A percentile compares a stretch with the other conserved stretches of the same genome.
These are phyloP conservation scores for Tricholoma hemisulphureum DNA, from an alignment of 768 basidiomycete species.

Conservation along the genomic window DNA sequence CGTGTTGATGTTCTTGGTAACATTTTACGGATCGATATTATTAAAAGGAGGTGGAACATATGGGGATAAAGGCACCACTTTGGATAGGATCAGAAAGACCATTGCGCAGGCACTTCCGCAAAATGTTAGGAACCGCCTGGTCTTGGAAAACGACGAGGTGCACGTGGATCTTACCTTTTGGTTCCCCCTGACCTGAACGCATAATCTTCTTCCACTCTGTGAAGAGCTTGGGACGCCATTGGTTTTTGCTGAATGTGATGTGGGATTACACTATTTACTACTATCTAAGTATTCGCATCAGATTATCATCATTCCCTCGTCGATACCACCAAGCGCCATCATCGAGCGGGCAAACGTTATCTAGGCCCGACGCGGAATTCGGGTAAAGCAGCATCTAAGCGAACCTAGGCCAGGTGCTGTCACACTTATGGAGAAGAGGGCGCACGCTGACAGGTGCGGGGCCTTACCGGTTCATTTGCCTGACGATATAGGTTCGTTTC, in stretches of 20 bases:
- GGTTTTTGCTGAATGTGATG: slow-evolving; percentile 49
- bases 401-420: slow-evolving; percentile 85
- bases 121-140: slow-evolving; percentile 69
- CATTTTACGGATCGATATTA: slow-evolving; percentile 1
- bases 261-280: slow-evolving; percentile 27
- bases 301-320: slow-evolving; percentile 79
- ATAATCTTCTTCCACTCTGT: slow-evolving; percentile 77
- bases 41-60: slow-evolving; percentile 76
- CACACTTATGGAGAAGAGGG: slow-evolving; percentile 80
- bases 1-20: neutral
- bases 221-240: slow-evolving; percentile 78
- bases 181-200: neutral
- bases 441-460: slow-evolving; percentile 83
- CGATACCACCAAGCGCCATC: slow-evolving; percentile 60
- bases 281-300: slow-evolving; percentile 13
- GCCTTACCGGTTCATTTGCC: slow-evolving; percentile 61
- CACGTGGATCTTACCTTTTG: slow-evolving; percentile 9
- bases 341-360: slow-evolving; percentile 75
- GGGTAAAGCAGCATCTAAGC: slow-evolving; percentile 89
- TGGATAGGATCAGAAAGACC: slow-evolving; percentile 71
- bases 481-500: slow-evolving; percentile 58
- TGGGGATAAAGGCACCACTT: slow-evolving; percentile 70
- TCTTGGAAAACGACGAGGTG: slow-evolving; percentile 95
- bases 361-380: slow-evolving; percentile 74
- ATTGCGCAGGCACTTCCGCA: slow-evolving; percentile 57